These are phyloP conservation scores for Rhizophlyctis rosea DNA, from an alignment of 192 early-diverging fungal genomes.

Conservation along the genomic window DNA sequence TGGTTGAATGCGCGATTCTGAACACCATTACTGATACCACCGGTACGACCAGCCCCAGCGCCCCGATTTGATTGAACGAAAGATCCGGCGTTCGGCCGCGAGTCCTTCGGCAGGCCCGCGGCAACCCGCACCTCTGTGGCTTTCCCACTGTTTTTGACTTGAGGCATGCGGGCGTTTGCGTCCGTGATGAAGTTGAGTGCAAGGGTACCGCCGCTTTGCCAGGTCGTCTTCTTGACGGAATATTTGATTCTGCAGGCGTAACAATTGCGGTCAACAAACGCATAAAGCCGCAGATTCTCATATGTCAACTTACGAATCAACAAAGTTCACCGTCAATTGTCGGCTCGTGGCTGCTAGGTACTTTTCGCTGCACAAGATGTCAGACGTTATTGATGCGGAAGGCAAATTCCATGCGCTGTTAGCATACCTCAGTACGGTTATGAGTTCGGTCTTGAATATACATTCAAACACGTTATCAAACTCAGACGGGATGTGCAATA, in stretches of 20 bases:
- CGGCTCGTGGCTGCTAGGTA: conserved; percentile 32
- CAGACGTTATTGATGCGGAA: no score
- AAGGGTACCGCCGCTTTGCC: conserved; percentile 46
- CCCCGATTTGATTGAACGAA: conserved; percentile 17
- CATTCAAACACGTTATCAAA: conserved; percentile 58
- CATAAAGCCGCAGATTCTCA: not conserved
- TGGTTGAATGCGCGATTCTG: not conserved
- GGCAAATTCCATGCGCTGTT: not conserved
- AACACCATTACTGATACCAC: conserved; percentile 5
- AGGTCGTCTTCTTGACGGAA: conserved; percentile 58
- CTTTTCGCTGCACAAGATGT: conserved; percentile 39
- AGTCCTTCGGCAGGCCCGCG: conserved; percentile 44
- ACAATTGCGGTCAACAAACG: not conserved
- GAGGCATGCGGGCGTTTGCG: conserved; percentile 22
- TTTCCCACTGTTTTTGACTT: conserved; percentile 39
- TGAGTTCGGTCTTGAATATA: conserved; percentile 58
- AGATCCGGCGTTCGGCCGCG: conserved; percentile 34
- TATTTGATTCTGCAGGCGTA: conserved; percentile 42
- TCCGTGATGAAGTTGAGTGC: conserved; percentile 47
- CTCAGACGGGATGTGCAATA: conserved; percentile 49
- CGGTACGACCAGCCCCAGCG: not conserved
- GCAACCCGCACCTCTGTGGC: conserved; percentile 45
- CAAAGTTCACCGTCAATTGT: conserved; percentile 35
- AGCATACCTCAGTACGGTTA: conserved; percentile 50
- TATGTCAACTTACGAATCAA: conserved; percentile 34